Conservation (phyloP, 2,329 filamentous ascomycete species). For the Epichloe scottii region DNA sequence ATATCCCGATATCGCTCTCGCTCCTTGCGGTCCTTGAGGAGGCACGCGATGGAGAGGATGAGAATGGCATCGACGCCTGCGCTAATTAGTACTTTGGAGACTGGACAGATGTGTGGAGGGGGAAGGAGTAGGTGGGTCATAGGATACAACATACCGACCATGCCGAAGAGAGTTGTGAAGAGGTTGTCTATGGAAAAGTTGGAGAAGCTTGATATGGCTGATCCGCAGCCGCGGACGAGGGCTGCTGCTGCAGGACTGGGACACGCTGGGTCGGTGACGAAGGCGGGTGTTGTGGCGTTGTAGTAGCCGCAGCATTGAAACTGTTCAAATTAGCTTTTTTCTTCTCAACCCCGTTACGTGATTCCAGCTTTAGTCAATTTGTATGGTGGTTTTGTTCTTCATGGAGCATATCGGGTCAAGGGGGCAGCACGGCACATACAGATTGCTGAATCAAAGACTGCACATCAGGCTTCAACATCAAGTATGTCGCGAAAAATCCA, state of each 20-base stretch:
- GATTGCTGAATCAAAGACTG: constrained; percentile 60
- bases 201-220: constrained; percentile 53
- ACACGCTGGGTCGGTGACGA: constrained; percentile 56
- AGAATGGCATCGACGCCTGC: constrained; percentile 50
- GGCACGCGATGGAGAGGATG: constrained; percentile 58
- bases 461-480: constrained; percentile 37
- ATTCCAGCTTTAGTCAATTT: neutral
- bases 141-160: constrained; percentile 44
- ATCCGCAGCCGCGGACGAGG: constrained; percentile 56
- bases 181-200: constrained; percentile 63
- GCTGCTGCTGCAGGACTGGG: constrained; percentile 58
- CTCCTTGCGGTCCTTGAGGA: constrained; percentile 72
- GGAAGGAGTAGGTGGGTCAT: too few species aligned
- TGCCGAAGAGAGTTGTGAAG: constrained; percentile 69
- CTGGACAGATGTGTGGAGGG: constrained; percentile 1
- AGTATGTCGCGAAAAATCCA: constrained; percentile 50
- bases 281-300: constrained; percentile 59
- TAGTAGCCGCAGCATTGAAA: constrained; percentile 73
- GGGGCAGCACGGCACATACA: constrained; percentile 29
- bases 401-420: too few species aligned
- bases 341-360: neutral
- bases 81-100: constrained; percentile 12
- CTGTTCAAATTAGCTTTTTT: constrained; percentile 24
- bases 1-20: constrained; percentile 67
- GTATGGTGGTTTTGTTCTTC: too few species aligned